Base-by-base conservation (phyloP, 768 basidiomycete species). In the Vishniacozyma victoriae region DNA sequence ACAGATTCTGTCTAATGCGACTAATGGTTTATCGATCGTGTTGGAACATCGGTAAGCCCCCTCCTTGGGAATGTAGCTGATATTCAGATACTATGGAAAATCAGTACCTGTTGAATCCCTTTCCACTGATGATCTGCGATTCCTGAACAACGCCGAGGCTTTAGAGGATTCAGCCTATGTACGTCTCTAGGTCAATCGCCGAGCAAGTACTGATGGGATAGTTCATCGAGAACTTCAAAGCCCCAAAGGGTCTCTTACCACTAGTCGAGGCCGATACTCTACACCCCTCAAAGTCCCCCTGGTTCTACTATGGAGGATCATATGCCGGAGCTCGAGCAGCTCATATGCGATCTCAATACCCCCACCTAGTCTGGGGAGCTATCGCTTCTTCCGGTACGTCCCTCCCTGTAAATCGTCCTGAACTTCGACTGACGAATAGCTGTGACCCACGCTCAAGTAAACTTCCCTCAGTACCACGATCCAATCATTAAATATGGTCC, bases 321-420 rank as follows among this genome's bases (percentile, higher is more conserved):
- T 93, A 93, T 58, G 90, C 90, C 9, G 92, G 92, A 51, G 92
- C 91, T 6, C 82, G 91, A 12, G 84, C 90, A 0, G 92, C 92
- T 0, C 87, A 93, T 62, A 89, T 93, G 85, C 81, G 80, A 46
- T 74, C 87, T 25, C 77, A 91, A 20, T 91, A 89, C 62, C 89
- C 90, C 0, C 81, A 90, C 25, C 75, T 92, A n/a, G 85, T 88
- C 3, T 90, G 78, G 70, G 91, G 89, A 18, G 83, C 87, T 1
- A 90, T 95, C 47, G 87, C 90, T 1, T 87, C 85, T 14, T 87
- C 86, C 49, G 89, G 86, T 64, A 23, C 41, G 57, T 41, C 18
- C n/a, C n/a, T 16, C 39, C 5, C 13, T 22, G 3, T 4, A 13
- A 40, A 13, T 6, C 18, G 13, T 27, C 26, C 16, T 15, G 33